Percentiles rank a stretch among this genome's conserved stretches.
Conservation (phyloP, 1,284 basidiomycete species). For the Apiotrichum porosum region DNA sequence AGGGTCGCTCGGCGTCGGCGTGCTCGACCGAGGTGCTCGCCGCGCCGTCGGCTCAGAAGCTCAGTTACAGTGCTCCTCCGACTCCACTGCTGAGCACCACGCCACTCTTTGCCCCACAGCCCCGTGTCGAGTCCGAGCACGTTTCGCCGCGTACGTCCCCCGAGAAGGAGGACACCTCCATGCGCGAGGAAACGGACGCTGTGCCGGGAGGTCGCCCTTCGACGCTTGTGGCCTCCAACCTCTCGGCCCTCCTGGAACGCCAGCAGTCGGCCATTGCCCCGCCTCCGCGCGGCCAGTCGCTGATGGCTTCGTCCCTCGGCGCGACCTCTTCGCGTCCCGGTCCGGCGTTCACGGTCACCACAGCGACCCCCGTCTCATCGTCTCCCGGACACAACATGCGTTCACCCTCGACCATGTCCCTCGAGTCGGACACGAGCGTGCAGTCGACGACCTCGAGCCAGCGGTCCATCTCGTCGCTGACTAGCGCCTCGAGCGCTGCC, state of each 20-base stretch:
- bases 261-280: neutral
- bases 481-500: slow-evolving; percentile 8
- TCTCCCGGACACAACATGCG: neutral
- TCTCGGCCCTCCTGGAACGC: neutral
- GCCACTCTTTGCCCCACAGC: no score
- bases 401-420: slow-evolving; percentile 7
- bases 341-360: neutral
- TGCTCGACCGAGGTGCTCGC: neutral
- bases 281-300: slow-evolving; percentile 3
- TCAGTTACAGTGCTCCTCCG: neutral
- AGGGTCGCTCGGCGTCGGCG: neutral
- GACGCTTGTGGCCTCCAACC: no score
- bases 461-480: slow-evolving; percentile 6
- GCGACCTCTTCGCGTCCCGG: neutral
- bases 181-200: no score
- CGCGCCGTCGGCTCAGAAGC: neutral
- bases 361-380: no score
- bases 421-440: slow-evolving; percentile 2
- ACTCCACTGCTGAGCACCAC: neutral
- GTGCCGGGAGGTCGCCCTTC: no score
- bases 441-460: slow-evolving; percentile 2
- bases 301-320: neutral
- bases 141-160: no score
- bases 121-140: no score
- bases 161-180: no score